Evolutionary conservation across 202 grass and related monocot genomes (phyloP).

Genomic region (Brachypodium distachyon): DNA sequence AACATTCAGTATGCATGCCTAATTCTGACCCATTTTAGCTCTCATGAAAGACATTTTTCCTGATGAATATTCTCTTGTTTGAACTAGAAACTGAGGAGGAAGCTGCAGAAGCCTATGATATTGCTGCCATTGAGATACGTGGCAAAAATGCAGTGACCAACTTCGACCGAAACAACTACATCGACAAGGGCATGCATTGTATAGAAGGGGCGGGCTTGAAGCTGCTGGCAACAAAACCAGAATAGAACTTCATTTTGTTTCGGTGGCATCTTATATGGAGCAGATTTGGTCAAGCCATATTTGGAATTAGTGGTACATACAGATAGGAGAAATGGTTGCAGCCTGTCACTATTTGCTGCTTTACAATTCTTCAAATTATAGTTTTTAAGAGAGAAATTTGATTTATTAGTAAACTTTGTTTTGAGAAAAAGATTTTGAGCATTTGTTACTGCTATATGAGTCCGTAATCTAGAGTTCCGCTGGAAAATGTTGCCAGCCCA

Average conservation of each 20-base stretch:
- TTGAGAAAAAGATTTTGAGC: conserved; percentile 25
- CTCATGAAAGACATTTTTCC: background rate
- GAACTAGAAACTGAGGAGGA: conserved; percentile 76
- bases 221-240: conserved; percentile 40
- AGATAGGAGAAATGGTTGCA: conserved; percentile 38
- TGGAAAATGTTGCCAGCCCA: background rate
- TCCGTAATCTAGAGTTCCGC: conserved; percentile 9
- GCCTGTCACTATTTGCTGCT: conserved; percentile 29
- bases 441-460: conserved; percentile 27
- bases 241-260: conserved; percentile 24
- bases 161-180: conserved; percentile 83
- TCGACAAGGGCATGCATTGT: conserved; percentile 44
- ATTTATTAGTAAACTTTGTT: conserved; percentile 4
- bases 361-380: conserved; percentile 13
- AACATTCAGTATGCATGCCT: conserved; percentile 63
- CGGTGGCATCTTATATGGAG: background rate
- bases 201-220: conserved; percentile 52
- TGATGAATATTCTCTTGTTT: conserved; percentile 14
- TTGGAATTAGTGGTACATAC: conserved; percentile 41
- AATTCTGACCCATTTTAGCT: background rate
- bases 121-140: conserved; percentile 73
- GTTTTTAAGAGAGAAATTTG: conserved; percentile 3
- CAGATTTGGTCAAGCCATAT: conserved; percentile 28
- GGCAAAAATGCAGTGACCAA: conserved; percentile 77
- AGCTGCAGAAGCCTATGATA: conserved; percentile 78